Conservation (phyloP, 2,329 filamentous ascomycete genomes). For the Aspergillus clavatus region DNA sequence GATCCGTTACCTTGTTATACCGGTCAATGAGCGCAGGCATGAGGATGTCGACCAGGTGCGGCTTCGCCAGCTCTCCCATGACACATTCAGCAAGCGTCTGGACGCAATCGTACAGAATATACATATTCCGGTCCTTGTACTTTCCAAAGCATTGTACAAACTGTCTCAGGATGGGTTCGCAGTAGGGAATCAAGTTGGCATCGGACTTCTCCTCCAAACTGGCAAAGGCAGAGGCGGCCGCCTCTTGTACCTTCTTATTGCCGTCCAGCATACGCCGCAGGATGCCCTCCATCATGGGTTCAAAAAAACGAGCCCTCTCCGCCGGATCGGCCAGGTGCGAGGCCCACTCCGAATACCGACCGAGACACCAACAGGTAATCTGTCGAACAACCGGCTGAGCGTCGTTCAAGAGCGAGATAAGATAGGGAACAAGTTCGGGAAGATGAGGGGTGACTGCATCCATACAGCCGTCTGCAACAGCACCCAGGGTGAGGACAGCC, state of each 20-base stretch:
- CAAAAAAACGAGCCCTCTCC: slow-evolving; percentile 74
- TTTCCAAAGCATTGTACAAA: slow-evolving; percentile 87
- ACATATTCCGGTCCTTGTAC: slow-evolving; percentile 99
- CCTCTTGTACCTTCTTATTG: slow-evolving; percentile 98
- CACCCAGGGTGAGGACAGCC: slow-evolving; percentile 87
- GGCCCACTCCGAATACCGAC: slow-evolving; percentile 89
- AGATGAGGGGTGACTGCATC: slow-evolving; percentile 84
- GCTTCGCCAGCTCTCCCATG: slow-evolving; percentile 71
- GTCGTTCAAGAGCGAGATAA: slow-evolving; percentile 81
- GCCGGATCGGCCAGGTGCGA: slow-evolving; percentile 63
- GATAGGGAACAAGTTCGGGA: slow-evolving; percentile 81
- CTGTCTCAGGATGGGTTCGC: slow-evolving; percentile 81
- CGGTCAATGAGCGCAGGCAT: slow-evolving; percentile 90
- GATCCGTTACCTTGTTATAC: slow-evolving; percentile 80
- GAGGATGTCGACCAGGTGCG: slow-evolving; percentile 73
- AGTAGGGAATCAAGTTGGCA: slow-evolving; percentile 74
- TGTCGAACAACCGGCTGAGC: slow-evolving; percentile 85
- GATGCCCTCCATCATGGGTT: slow-evolving; percentile 96
- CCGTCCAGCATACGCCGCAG: slow-evolving; percentile 89
- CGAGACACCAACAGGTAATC: slow-evolving; percentile 97
- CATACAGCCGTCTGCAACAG: slow-evolving; percentile 92
- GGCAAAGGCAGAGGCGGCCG: slow-evolving; percentile 90
- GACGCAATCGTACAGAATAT: slow-evolving; percentile 96
- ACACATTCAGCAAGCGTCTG: slow-evolving; percentile 94
- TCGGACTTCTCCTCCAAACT: slow-evolving; percentile 93